Evolutionary conservation across 176 grass and related monocot species (phyloP).

Genomic region (Elymus sibiricus): DNA sequence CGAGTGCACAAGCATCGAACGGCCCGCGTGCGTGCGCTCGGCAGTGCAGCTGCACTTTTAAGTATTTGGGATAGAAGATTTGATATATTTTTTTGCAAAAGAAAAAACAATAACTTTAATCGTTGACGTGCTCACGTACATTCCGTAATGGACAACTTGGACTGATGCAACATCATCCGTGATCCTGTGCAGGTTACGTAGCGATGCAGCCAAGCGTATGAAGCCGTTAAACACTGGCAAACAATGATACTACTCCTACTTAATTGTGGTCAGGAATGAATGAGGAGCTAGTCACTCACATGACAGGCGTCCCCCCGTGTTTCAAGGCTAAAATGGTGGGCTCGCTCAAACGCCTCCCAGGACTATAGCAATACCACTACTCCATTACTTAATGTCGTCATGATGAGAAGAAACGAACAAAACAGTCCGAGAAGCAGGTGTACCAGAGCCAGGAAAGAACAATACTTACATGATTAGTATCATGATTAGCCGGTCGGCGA

Average conservation of each 20-base stretch:
- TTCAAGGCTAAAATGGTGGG: background rate
- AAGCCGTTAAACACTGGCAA: background rate
- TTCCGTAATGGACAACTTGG: background rate
- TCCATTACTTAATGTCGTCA: background rate
- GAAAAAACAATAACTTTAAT: background rate
- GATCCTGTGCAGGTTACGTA: background rate
- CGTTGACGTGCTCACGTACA: background rate
- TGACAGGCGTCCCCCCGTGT: slow-evolving; percentile 13
- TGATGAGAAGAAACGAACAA: background rate
- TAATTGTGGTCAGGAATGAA: background rate
- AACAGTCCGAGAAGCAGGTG: background rate
- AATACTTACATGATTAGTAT: background rate
- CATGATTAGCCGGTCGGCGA: background rate
- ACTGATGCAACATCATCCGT: background rate
- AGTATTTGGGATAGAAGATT: too few species aligned
- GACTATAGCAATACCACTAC: background rate
- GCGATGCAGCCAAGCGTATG: background rate
- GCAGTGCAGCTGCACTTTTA: too few species aligned
- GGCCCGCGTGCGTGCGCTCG: too few species aligned
- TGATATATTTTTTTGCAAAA: too few species aligned
- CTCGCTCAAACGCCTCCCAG: background rate
- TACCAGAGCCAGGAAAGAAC: background rate
- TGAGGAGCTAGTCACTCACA: background rate
- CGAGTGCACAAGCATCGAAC: too few species aligned
- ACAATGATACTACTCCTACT: too few species aligned